Evolutionary conservation across 2,329 filamentous ascomycete species (phyloP).

Genomic region (Acrodontium crateriforme): DNA sequence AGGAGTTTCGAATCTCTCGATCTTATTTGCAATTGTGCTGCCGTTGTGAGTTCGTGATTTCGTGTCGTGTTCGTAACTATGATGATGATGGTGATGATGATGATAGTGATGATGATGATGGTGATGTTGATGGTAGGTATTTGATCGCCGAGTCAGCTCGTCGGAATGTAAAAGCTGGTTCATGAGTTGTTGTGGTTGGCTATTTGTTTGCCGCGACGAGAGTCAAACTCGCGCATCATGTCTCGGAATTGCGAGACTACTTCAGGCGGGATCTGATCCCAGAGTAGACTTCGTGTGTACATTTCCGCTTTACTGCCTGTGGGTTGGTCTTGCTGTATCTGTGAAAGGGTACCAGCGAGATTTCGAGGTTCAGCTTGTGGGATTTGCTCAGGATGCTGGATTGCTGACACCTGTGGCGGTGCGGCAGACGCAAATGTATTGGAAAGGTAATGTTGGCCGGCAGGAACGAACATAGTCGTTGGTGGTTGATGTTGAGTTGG

Average conservation of each 20-base stretch:
- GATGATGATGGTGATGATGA: neutral
- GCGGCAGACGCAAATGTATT: no score
- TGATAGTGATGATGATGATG: neutral
- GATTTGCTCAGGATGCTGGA: no score
- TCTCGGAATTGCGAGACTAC: conserved; percentile 86
- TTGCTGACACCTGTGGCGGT: no score
- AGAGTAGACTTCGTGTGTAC: conserved; percentile 82
- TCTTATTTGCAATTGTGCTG: no score
- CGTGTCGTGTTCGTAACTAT: no score
- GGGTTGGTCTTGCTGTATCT: conserved; percentile 52
- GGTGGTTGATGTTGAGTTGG: no score
- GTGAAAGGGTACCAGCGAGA: conserved; percentile 65
- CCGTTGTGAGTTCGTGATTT: no score
- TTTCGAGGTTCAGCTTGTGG: conserved; percentile 48
- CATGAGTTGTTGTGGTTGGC: conserved; percentile 6
- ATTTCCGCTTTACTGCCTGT: conserved; percentile 55
- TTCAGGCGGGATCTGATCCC: conserved; percentile 85
- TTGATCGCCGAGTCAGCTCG: no score
- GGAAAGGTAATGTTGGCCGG: no score
- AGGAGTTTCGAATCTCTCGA: no score
- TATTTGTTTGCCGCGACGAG: conserved; percentile 10
- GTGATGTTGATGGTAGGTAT: no score
- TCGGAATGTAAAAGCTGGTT: neutral
- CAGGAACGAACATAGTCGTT: no score
- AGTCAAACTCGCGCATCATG: conserved; percentile 53